Evolutionary conservation across 1,139 yeast species (phyloP).

Genomic region (Pichia sp.): DNA sequence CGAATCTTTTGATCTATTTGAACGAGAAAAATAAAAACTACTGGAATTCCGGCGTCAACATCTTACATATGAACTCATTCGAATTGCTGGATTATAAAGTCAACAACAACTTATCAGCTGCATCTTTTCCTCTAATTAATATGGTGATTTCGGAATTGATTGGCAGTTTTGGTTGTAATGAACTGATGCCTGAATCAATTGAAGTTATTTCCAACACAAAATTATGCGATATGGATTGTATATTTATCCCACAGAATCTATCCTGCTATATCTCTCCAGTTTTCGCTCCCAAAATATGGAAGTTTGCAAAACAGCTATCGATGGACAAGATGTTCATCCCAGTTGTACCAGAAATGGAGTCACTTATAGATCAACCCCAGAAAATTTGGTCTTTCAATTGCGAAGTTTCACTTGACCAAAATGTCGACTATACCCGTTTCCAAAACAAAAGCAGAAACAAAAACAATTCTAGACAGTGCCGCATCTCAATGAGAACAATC

Average conservation of each 20-base stretch:
- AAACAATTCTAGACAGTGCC: conserved; percentile 17
- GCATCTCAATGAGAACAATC: conserved; percentile 20
- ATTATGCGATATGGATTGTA: conserved; percentile 29
- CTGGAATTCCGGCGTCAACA: conserved; percentile 41
- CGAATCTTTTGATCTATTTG: conserved; percentile 46
- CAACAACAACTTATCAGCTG: background rate
- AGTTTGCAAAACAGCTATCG: conserved; percentile 11
- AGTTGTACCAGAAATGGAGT: conserved; percentile 42
- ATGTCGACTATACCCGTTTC: background rate
- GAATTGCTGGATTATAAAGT: conserved; percentile 1
- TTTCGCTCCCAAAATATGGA: conserved; percentile 37
- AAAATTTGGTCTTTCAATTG: conserved; percentile 49
- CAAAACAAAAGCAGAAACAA: conserved; percentile 7
- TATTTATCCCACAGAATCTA: conserved; percentile 59
- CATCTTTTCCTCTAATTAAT: conserved; percentile 27
- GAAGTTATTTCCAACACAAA: conserved; percentile 25
- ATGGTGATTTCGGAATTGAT: conserved; percentile 71
- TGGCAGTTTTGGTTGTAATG: conserved; percentile 92
- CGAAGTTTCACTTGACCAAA: conserved; percentile 24
- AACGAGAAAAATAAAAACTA: conserved; percentile 31
- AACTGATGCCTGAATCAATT: conserved; percentile 74
- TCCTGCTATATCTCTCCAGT: conserved; percentile 59
- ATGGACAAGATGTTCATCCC: conserved; percentile 53
- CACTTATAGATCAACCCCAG: conserved; percentile 33
- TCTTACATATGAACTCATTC: conserved; percentile 53